Percentiles rank a stretch among this genome's conserved stretches.
Conservation (phyloP, 2,329 filamentous ascomycete species). For the Acrocalymma vagum region DNA sequence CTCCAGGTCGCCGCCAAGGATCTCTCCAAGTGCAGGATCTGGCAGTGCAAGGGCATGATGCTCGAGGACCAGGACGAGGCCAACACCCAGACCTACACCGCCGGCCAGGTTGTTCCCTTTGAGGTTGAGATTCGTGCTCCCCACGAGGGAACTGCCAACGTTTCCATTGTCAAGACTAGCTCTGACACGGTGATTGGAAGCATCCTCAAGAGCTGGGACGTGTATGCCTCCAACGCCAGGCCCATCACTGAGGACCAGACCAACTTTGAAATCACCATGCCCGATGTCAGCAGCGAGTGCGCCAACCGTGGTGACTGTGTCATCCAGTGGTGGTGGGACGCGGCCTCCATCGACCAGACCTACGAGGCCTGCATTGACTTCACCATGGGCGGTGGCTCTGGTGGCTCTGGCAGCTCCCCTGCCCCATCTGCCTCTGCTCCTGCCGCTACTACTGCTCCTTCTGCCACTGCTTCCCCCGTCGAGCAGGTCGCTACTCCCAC, state of each 20-base stretch:
- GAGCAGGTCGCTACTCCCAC: slow-evolving; percentile 16
- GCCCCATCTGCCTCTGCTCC: slow-evolving; percentile 14
- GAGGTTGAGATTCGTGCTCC: slow-evolving; percentile 60
- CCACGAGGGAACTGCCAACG: slow-evolving; percentile 65
- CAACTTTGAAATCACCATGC: slow-evolving; percentile 64
- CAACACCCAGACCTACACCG: slow-evolving; percentile 61
- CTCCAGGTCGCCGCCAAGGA: slow-evolving; percentile 56
- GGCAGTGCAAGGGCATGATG: slow-evolving; percentile 67
- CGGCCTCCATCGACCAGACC: slow-evolving; percentile 64
- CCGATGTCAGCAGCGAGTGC: slow-evolving; percentile 58
- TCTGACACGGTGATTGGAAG: slow-evolving; percentile 62
- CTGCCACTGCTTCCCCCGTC: slow-evolving; percentile 13
- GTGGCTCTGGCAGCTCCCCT: slow-evolving; percentile 20
- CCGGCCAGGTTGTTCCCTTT: slow-evolving; percentile 58
- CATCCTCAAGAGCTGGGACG: slow-evolving; percentile 63
- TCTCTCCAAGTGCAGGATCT: slow-evolving; percentile 61
- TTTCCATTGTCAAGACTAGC: slow-evolving; percentile 64
- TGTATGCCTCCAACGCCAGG: slow-evolving; percentile 61
- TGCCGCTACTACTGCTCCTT: slow-evolving; percentile 16
- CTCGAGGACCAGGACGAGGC: slow-evolving; percentile 61
- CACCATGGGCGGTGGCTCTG: slow-evolving; percentile 49
- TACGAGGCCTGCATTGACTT: slow-evolving; percentile 72
- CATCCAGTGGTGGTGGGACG: slow-evolving; percentile 71
- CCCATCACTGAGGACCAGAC: slow-evolving; percentile 56
- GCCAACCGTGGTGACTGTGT: slow-evolving; percentile 60